These are phyloP conservation scores for Phytopythium montanum DNA, from an alignment of 352 stramenopile species.

Conservation along the genomic window DNA sequence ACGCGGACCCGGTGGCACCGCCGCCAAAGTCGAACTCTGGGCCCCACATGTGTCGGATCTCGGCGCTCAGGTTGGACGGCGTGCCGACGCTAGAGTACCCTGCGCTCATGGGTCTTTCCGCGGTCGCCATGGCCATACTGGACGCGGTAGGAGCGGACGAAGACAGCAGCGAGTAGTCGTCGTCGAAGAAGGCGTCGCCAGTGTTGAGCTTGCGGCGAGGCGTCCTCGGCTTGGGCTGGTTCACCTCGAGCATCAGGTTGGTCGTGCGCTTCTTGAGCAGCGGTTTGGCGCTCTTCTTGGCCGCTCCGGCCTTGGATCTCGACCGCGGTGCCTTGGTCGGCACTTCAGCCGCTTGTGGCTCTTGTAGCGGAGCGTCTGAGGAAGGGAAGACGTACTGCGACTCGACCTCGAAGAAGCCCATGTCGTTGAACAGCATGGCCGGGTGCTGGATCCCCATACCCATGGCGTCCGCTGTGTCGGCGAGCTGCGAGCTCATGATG, in stretches of 20 bases:
- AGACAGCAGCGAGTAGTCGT: conserved; percentile 35
- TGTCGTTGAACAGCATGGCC: conserved; percentile 52
- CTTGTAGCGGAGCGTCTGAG: conserved; percentile 12
- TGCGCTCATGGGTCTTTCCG: neutral
- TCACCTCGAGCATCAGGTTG: conserved; percentile 51
- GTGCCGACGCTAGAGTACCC: conserved; percentile 61
- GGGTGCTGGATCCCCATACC: conserved; percentile 19
- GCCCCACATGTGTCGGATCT: conserved; percentile 52
- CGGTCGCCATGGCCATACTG: neutral
- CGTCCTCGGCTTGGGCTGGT: conserved; percentile 58
- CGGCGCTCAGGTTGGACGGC: conserved; percentile 57
- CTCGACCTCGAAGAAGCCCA: conserved; percentile 67
- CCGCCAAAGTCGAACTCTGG: conserved; percentile 69
- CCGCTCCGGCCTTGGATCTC: neutral
- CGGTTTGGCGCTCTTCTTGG: conserved; percentile 41
- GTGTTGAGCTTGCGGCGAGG: conserved; percentile 63
- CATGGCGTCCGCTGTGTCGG: conserved; percentile 6
- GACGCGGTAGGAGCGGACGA: conserved; percentile 14
- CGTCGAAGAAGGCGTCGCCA: conserved; percentile 52
- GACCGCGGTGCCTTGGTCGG: conserved; percentile 1
- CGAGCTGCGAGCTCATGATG: conserved; percentile 7
- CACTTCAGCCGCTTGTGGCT: neutral
- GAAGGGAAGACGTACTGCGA: conserved; percentile 44
- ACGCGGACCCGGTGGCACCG: conserved; percentile 17
- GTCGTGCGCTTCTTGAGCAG: conserved; percentile 60